Evolutionary conservation across 257 asterid genomes (phyloP), one percentile per base, ranked within the genome.

Genomic region (Solanum dulcamara): DNA sequence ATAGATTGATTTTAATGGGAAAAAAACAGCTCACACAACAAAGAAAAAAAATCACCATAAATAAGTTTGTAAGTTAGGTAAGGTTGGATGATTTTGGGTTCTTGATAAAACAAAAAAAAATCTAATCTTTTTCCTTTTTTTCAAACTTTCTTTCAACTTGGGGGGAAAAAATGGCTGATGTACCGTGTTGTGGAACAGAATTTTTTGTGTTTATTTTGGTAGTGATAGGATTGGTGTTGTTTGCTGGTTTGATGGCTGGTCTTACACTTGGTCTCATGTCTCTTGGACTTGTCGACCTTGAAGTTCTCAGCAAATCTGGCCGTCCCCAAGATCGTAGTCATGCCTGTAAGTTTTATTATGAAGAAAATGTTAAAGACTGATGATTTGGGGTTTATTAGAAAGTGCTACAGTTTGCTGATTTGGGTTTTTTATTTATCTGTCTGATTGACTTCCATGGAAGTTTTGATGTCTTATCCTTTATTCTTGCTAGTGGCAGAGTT

Each of bases 171-270:
- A 96, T 96, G 99, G 90, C 85, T 40, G 98, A 96, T 84, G 32
- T 94, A 32, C 88, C 92, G 17, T 95, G 98, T 81, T 95, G 99
- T 74, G 92, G 87, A 37, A 40, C 90, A 24, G 83, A 32, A 86
- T 95, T 97, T 84, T 97, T 86, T 66, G 79, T 94, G 86, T 92
- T 1, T 59, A 84, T 95, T 50, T 37, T 89, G 17, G 88, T 84
- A 24, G 46, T 94, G 66, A 88, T 90, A 85, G 98, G 99, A 86
- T 90, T 97, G 82, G 98, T 95, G 66, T 2, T 53, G 83, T 97
- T 97, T 88, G 99, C 98, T 74, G 99, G 99, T 85, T 90, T 97
- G 66, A 95, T 97, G 99, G 98, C 99, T 13, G 99, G 99, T 81
- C 91, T 97, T 12, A 97, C 99, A 48, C 98, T 97, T n/a, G 99